Percentiles rank a stretch among this genome's conserved stretches.
These are phyloP conservation scores for Mortierella hygrophila DNA, from an alignment of 192 early-diverging fungal genomes.

Conservation along the genomic window DNA sequence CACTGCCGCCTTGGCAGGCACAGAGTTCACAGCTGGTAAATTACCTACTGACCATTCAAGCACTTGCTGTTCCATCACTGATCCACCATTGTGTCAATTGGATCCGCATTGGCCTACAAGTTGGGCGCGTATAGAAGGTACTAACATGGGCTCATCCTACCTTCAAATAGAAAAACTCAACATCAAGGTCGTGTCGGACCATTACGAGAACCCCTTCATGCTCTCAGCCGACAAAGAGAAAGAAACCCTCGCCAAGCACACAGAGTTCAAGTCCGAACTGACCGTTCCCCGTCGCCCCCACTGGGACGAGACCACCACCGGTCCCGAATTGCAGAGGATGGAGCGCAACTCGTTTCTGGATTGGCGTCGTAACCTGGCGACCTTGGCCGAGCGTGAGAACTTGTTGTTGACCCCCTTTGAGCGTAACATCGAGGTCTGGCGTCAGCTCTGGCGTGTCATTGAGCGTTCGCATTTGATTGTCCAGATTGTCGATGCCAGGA, in stretches of 20 bases:
- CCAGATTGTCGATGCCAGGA: slow-evolving; percentile 99
- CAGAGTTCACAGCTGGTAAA: slow-evolving; percentile 89
- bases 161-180: slow-evolving; percentile 75
- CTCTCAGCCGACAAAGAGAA: slow-evolving; percentile 83
- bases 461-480: slow-evolving; percentile 96
- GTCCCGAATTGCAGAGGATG: slow-evolving; percentile 79
- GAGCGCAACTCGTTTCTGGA: slow-evolving; percentile 92
- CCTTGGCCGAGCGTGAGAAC: slow-evolving; percentile 92
- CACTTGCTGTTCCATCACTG: neutral
- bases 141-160: no score
- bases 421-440: slow-evolving; percentile 98
- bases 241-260: slow-evolving; percentile 81
- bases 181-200: slow-evolving; percentile 82
- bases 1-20: slow-evolving; percentile 95
- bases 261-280: slow-evolving; percentile 78
- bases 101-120: neutral
- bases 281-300: slow-evolving; percentile 90
- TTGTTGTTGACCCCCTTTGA: slow-evolving; percentile 98
- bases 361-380: slow-evolving; percentile 92
- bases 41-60: neutral
- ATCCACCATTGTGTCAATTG: neutral
- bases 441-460: slow-evolving; percentile 99
- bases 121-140: no score
- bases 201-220: slow-evolving; percentile 87
- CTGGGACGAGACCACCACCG: slow-evolving; percentile 90